Evolutionary conservation across 495 filamentous ascomycete genomes (phyloP), one percentile per base, ranked within the genome.

Genomic region (Choiromyces venosus): DNA sequence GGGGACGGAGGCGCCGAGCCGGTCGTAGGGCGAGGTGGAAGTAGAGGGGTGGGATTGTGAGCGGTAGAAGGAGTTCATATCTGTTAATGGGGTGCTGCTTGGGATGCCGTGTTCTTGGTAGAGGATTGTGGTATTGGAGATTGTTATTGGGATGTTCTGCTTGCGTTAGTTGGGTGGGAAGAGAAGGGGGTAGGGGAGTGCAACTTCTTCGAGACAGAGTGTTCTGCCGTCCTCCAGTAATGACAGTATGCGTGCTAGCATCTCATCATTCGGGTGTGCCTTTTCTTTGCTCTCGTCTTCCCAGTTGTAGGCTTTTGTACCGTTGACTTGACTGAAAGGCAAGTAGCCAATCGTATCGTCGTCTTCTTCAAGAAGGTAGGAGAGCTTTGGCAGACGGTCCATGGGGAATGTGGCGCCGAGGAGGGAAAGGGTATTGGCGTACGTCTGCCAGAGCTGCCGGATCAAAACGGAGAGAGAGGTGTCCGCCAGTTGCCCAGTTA

Each of bases 301-400:
- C 75, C 80, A 80, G 39, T 81, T 81, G 72, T 86, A 82, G 79
- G 87, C 88, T 75, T 85, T 83, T 39, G 84, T 61, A 19, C 77
- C 74, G 39, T 77, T 76, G 33, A 79, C 67, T 38, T 39, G 56
- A 52, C 73, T 66, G 33, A 95, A 82, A 7, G 92, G 92, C 69
- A 86, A 84, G 81, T 93, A 93, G n/a, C 90, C 90, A 70, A 92
- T 84, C 25, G 88, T 92, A 42, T 91, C 88, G 74, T 88, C 88
- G 80, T 95, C 92, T 80, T 95, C 92, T 71, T 91, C 89, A 2
- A 95, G 84, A 67, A 93, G 83, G 80, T 94, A 94, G 33, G 88
- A 86, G 16, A 90, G 75, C 39, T 84, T 82, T 4, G 87, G 87
- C 35, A 92, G 84, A 66, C 86, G 81, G 25, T 85, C 80, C 9